These are phyloP conservation scores for Aspergillus sergii DNA, from an alignment of 2,329 filamentous ascomycete genomes.

Conservation along the genomic window DNA sequence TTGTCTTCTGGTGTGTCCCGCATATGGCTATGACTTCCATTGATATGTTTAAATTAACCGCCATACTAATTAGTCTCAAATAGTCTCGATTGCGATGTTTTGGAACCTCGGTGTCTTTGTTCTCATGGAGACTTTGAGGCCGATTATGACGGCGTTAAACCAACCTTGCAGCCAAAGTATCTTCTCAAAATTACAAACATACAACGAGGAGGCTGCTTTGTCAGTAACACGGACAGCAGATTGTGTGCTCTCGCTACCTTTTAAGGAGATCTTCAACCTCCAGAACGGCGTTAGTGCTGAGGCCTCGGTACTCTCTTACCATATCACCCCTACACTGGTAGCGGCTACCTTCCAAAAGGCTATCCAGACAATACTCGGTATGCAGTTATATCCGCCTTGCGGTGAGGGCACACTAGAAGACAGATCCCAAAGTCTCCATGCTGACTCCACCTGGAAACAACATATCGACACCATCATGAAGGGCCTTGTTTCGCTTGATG, in stretches of 20 bases:
- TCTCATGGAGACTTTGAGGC: constrained; percentile 15
- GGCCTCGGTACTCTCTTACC: constrained; percentile 23
- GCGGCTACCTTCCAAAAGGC: constrained; percentile 19
- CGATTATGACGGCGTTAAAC: background rate
- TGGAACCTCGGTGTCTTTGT: constrained; percentile 26
- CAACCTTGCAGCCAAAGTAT: background rate
- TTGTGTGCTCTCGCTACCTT: constrained; percentile 15
- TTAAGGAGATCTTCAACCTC: constrained; percentile 21
- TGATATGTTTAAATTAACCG: background rate
- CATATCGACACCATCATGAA: constrained; percentile 25
- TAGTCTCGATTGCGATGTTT: constrained; percentile 22
- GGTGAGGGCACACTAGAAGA: no score
- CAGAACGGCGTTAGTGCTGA: constrained; percentile 25
- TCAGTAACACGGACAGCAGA: constrained; percentile 18
- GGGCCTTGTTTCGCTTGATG: constrained; percentile 24
- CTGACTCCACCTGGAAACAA: constrained; percentile 10
- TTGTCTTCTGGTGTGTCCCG: constrained; percentile 18
- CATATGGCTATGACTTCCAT: rapidly evolving
- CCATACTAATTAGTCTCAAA: background rate
- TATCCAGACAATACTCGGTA: constrained; percentile 16
- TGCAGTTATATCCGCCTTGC: background rate
- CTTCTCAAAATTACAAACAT: constrained; percentile 3
- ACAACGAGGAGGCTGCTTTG: constrained; percentile 9
- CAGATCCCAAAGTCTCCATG: background rate
- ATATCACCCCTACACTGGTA: constrained; percentile 25